phyloP scores from a whole-genome alignment of 805 yeast species.

The Metschnikowia orientalis region DNA sequence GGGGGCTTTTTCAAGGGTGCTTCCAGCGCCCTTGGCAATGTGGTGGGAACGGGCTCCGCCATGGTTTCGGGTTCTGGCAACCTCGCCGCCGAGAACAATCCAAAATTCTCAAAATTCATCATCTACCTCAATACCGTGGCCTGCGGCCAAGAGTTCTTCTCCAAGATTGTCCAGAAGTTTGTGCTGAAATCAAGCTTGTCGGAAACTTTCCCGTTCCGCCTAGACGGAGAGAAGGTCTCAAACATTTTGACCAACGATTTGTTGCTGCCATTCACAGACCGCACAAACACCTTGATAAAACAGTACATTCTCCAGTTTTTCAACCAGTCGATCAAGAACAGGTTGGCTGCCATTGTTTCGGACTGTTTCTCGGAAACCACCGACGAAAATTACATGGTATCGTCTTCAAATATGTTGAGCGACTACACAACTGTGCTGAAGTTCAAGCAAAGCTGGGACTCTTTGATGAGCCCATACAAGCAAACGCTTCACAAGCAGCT shows the following conservation, averaged over 20 bases:
- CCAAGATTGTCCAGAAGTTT: slow-evolving; percentile 46
- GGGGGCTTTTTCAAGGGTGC: slow-evolving; percentile 42
- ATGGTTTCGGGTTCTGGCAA: slow-evolving; percentile 23
- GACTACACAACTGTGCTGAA: slow-evolving; percentile 35
- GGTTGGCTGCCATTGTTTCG: slow-evolving; percentile 38
- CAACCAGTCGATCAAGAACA: slow-evolving; percentile 45
- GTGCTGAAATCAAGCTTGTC: slow-evolving; percentile 22
- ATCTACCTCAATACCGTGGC: slow-evolving; percentile 71
- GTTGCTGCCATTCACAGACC: slow-evolving; percentile 23
- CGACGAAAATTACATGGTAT: slow-evolving; percentile 29
- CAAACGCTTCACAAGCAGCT: slow-evolving; percentile 48
- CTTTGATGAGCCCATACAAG: slow-evolving; percentile 59
- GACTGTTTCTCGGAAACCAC: slow-evolving; percentile 39
- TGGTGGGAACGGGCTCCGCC: slow-evolving; percentile 28
- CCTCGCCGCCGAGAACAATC: slow-evolving; percentile 34
- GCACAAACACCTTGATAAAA: slow-evolving; percentile 30
- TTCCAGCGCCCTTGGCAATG: slow-evolving; percentile 41
- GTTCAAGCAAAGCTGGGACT: slow-evolving; percentile 64
- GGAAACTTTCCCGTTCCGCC: slow-evolving; percentile 33
- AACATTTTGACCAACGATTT: slow-evolving; percentile 30
- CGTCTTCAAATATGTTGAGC: slow-evolving; percentile 25
- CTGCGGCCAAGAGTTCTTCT: slow-evolving; percentile 54
- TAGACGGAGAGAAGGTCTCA: slow-evolving; percentile 30
- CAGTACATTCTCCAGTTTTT: slow-evolving; percentile 44
- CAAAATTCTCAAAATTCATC: slow-evolving; percentile 55